Conservation (phyloP, 441 rosid genomes). For the Heliophila coronopifolia region DNA sequence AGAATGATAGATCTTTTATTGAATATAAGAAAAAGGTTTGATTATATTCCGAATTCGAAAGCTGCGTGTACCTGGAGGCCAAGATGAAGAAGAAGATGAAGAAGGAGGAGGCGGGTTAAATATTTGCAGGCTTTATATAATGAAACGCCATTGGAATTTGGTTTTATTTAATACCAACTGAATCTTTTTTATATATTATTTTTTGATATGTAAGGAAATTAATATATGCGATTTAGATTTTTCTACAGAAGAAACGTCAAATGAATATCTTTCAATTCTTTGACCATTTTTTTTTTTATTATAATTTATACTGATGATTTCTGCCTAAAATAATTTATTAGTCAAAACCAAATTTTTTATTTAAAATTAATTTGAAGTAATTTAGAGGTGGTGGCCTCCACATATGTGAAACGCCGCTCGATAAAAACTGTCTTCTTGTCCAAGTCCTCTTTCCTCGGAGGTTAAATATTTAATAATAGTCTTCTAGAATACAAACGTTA, state of each 20-base stretch:
- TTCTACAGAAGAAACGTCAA: slow-evolving; percentile 6
- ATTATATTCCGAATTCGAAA: slow-evolving; percentile 5
- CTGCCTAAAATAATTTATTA: too few relatives aligned
- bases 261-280: too few relatives aligned
- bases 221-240: background rate
- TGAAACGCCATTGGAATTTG: slow-evolving; percentile 18
- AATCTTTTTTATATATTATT: background rate
- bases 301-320: too few relatives aligned
- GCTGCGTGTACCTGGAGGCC: slow-evolving; percentile 27
- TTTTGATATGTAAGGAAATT: slow-evolving; percentile 10
- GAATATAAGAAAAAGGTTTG: too few relatives aligned
- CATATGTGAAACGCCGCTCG: slow-evolving; percentile 15
- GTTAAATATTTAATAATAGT: too few relatives aligned
- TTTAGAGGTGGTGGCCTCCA: too few relatives aligned
- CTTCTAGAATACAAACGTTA: too few relatives aligned
- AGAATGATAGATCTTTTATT: too few relatives aligned
- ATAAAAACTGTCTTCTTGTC: background rate
- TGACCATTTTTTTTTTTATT: too few relatives aligned
- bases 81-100: background rate
- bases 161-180: slow-evolving; percentile 14
- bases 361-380: too few relatives aligned
- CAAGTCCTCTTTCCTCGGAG: slow-evolving; percentile 20
- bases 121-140: too few relatives aligned
- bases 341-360: too few relatives aligned
- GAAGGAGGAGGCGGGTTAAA: background rate